Evolutionary conservation across 805 yeast species (phyloP).

Genomic region (Metschnikowia dekortorum): DNA sequence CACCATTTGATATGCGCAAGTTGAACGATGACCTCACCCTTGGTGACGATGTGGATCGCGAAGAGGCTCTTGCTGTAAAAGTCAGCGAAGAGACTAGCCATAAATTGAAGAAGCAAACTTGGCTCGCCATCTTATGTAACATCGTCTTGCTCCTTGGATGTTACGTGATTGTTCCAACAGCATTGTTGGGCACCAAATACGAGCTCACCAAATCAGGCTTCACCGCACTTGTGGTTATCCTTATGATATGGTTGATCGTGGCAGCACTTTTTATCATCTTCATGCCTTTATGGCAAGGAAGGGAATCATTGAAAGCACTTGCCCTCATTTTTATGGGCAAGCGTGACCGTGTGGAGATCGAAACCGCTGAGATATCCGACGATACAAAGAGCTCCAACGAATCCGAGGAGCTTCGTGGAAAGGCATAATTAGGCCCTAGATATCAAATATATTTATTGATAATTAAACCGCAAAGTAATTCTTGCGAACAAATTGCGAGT

Average conservation of each 20-base stretch:
- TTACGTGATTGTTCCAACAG: constrained; percentile 25
- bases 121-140: constrained; percentile 19
- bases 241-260: constrained; percentile 32
- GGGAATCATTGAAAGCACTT: constrained; percentile 11
- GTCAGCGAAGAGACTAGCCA: constrained; percentile 13
- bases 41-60: constrained; percentile 32
- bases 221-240: constrained; percentile 33
- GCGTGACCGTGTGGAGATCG: background rate
- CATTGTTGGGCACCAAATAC: constrained; percentile 30
- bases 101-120: constrained; percentile 20
- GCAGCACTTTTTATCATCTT: constrained; percentile 34
- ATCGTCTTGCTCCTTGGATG: constrained; percentile 20
- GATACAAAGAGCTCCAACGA: background rate
- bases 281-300: constrained; percentile 34
- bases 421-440: background rate
- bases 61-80: constrained; percentile 24
- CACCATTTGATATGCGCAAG: constrained; percentile 22
- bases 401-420: background rate
- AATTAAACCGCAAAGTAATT: background rate
- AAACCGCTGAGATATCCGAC: background rate
- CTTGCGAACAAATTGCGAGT: background rate
- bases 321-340: constrained; percentile 1
- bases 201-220: constrained; percentile 33
- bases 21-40: constrained; percentile 13
- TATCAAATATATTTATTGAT: background rate